Conservation (phyloP, 768 basidiomycete genomes). For the Lactarius akahatsu region DNA sequence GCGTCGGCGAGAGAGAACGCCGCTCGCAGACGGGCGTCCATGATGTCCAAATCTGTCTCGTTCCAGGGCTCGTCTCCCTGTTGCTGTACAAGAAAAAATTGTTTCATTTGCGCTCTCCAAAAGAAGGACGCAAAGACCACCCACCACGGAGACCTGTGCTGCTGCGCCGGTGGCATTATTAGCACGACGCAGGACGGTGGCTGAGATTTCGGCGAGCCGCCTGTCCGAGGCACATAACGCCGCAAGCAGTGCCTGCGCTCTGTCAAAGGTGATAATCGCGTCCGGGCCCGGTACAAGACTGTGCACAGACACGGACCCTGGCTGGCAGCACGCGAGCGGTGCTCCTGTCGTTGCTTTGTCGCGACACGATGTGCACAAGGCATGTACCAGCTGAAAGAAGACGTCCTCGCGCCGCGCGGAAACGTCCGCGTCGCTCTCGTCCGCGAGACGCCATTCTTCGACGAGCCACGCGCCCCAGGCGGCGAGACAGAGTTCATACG, state of each 20-base stretch:
- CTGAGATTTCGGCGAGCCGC: constrained; percentile 33
- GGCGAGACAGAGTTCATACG: constrained; percentile 60
- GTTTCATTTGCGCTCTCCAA: background rate
- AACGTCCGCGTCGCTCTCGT: constrained; percentile 36
- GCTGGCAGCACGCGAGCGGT: constrained; percentile 26
- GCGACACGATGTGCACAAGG: constrained; percentile 35
- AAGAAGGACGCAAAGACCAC: background rate
- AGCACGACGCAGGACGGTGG: constrained; percentile 2
- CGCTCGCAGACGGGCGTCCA: constrained; percentile 38
- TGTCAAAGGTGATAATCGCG: constrained; percentile 13
- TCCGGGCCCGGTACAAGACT: background rate
- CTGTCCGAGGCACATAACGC: constrained; percentile 42
- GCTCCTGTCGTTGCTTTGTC: constrained; percentile 10
- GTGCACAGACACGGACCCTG: constrained; percentile 39
- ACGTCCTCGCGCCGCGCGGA: constrained; percentile 47
- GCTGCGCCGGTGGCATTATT: background rate
- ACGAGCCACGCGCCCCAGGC: constrained; percentile 69
- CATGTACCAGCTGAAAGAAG: constrained; percentile 47
- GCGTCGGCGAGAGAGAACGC: constrained; percentile 7
- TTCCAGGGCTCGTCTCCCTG: constrained; percentile 41
- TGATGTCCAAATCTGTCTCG: constrained; percentile 48
- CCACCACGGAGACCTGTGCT: constrained; percentile 2
- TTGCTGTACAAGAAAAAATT: background rate
- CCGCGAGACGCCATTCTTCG: constrained; percentile 42
- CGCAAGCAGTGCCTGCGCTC: constrained; percentile 41